Conservation (phyloP, 495 filamentous ascomycete genomes). For the Hyaloscypha finlandica region DNA sequence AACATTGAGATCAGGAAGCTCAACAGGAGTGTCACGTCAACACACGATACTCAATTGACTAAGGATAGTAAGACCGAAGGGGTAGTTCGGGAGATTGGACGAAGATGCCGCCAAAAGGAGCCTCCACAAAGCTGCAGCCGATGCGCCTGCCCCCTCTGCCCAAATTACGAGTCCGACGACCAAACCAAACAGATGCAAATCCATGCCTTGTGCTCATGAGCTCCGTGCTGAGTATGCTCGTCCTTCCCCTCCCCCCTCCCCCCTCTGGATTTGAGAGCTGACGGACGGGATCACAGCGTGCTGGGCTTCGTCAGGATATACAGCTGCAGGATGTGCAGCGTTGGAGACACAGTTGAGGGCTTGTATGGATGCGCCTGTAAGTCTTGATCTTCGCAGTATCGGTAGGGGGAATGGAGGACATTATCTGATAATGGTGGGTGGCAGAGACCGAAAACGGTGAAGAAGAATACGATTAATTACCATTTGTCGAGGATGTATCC, state of each 20-base stretch:
- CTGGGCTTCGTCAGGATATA: constrained; percentile 89
- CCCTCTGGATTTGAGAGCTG: no score
- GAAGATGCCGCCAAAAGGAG: constrained; percentile 33
- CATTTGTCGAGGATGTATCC: constrained; percentile 86
- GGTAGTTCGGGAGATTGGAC: no score
- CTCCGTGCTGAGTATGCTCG: constrained; percentile 77
- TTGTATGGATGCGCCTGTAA: constrained; percentile 91
- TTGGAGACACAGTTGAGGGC: constrained; percentile 78
- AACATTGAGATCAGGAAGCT: background rate
- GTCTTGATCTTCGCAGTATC: constrained; percentile 20
- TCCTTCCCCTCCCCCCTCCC: background rate
- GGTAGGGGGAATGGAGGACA: background rate
- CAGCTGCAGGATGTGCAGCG: constrained; percentile 69
- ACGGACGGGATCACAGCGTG: constrained; percentile 59
- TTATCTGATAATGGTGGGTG: background rate
- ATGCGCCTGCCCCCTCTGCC: constrained; percentile 87
- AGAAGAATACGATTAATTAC: constrained; percentile 92
- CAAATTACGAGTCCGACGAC: constrained; percentile 78
- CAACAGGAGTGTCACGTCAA: background rate
- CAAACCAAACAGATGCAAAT: constrained; percentile 73
- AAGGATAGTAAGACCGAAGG: no score
- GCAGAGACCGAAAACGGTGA: constrained; percentile 63
- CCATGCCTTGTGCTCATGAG: constrained; percentile 85
- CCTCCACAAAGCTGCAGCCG: constrained; percentile 41
- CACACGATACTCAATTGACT: no score